phyloP scores from a whole-genome alignment of 768 basidiomycete species.

The Rubroboletus pulcherrimus region DNA sequence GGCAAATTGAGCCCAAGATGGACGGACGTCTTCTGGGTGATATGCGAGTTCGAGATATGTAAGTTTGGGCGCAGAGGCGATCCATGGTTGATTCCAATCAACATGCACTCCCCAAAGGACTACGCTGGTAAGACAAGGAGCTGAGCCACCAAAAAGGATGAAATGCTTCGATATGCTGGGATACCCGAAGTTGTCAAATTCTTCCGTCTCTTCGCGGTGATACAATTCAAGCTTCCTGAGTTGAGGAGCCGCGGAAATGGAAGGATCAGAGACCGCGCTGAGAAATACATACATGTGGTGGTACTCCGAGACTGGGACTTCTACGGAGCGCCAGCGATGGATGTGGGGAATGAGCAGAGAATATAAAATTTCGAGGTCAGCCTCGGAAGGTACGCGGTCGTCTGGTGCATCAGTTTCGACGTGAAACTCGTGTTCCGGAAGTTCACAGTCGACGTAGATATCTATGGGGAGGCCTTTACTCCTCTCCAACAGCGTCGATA shows the following conservation, averaged over 20 bases:
- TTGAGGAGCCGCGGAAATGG: conserved; percentile 45
- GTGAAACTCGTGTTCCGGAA: conserved; percentile 20
- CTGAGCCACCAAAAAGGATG: conserved; percentile 49
- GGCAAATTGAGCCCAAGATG: conserved; percentile 50
- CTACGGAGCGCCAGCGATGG: conserved; percentile 50
- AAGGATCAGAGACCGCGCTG: conserved; percentile 35
- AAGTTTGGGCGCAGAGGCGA: conserved; percentile 31
- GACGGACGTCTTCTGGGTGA: conserved; percentile 61
- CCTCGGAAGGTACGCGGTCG: conserved; percentile 18
- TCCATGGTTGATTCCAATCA: conserved; percentile 52
- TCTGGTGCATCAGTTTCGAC: conserved; percentile 22
- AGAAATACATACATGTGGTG: conserved; percentile 46
- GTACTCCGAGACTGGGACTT: conserved; percentile 45
- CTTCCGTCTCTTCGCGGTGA: conserved; percentile 48
- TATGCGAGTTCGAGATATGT: conserved; percentile 56
- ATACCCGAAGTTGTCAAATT: conserved; percentile 19
- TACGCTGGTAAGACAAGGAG: conserved; percentile 47
- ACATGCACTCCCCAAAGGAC: conserved; percentile 69
- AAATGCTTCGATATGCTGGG: conserved; percentile 35
- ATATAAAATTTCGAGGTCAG: conserved; percentile 26
- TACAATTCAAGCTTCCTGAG: conserved; percentile 55
- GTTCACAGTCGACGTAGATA: conserved; percentile 46
- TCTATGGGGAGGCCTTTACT: conserved; percentile 52
- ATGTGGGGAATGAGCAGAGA: conserved; percentile 49
- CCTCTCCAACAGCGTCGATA: conserved; percentile 46